phyloP scores from a whole-genome alignment of 805 yeast species.

The Tetrapisispora phaffii region DNA sequence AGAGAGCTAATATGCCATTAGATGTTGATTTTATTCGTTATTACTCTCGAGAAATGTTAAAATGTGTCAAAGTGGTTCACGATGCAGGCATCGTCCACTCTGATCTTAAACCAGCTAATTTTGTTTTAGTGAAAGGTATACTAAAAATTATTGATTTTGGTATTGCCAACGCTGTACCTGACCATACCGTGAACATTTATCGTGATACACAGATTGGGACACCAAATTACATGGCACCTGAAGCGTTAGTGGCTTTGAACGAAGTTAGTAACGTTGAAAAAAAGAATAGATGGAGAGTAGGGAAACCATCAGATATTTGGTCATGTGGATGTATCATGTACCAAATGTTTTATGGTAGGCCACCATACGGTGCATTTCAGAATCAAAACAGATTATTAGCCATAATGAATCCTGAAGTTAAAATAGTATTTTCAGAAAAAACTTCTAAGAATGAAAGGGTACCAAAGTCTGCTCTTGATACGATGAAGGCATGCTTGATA shows the following conservation, averaged over 20 bases:
- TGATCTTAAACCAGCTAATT: conserved; percentile 64
- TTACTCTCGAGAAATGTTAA: conserved; percentile 66
- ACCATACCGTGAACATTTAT: conserved; percentile 81
- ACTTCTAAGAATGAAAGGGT: conserved; percentile 56
- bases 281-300: conserved; percentile 54
- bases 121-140: conserved; percentile 71
- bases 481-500: conserved; percentile 60
- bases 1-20: conserved; percentile 40
- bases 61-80: conserved; percentile 84
- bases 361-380: conserved; percentile 75
- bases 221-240: conserved; percentile 97
- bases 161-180: conserved; percentile 88
- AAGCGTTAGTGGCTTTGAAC: conserved; percentile 61
- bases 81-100: conserved; percentile 76
- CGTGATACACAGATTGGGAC: conserved; percentile 91
- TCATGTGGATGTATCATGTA: conserved; percentile 93
- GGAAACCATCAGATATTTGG: conserved; percentile 95
- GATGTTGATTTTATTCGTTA: conserved; percentile 72
- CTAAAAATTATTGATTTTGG: conserved; percentile 92
- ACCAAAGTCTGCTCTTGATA: conserved; percentile 57
- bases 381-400: conserved; percentile 75
- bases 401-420: conserved; percentile 74
- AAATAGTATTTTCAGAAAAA: conserved; percentile 52
- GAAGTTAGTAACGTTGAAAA: conserved; percentile 32
- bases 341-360: conserved; percentile 88